phyloP scores from a whole-genome alignment of 2,329 filamentous ascomycete species.

The Pseudomassariella vexata region DNA sequence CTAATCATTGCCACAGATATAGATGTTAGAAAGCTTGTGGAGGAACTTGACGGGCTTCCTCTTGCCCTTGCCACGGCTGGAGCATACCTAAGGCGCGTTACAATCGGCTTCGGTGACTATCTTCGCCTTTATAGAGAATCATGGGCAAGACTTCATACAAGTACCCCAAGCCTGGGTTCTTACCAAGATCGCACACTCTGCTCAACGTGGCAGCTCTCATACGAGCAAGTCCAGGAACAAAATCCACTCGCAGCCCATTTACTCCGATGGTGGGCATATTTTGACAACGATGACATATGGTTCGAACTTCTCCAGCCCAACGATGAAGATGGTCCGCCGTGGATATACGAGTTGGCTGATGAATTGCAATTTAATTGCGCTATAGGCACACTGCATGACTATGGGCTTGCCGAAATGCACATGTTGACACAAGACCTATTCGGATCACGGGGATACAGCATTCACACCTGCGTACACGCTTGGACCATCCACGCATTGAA shows the following conservation, averaged over 20 bases:
- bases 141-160: conserved; percentile 29
- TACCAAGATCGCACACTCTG: conserved; percentile 28
- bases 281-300: conserved; percentile 12
- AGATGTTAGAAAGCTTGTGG: conserved; percentile 21
- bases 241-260: conserved; percentile 12
- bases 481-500: conserved; percentile 13
- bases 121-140: conserved; percentile 29
- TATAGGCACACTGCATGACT: conserved; percentile 6
- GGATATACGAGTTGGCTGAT: conserved; percentile 6
- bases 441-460: conserved; percentile 6
- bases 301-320: conserved; percentile 7
- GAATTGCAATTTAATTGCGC: conserved; percentile 6
- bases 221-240: conserved; percentile 25
- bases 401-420: conserved; percentile 8
- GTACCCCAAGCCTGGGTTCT: conserved; percentile 18
- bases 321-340: conserved; percentile 1
- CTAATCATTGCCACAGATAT: conserved; percentile 17
- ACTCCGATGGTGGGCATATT: conserved; percentile 11
- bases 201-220: conserved; percentile 34
- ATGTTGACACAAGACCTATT: not conserved
- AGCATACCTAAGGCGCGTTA: conserved; percentile 32
- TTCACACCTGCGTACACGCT: conserved; percentile 23
- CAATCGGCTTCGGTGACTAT: conserved; percentile 31
- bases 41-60: conserved; percentile 35
- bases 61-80: conserved; percentile 40